Base-by-base conservation (phyloP, 768 basidiomycete genomes). In the Tricholoma furcatifolium region DNA sequence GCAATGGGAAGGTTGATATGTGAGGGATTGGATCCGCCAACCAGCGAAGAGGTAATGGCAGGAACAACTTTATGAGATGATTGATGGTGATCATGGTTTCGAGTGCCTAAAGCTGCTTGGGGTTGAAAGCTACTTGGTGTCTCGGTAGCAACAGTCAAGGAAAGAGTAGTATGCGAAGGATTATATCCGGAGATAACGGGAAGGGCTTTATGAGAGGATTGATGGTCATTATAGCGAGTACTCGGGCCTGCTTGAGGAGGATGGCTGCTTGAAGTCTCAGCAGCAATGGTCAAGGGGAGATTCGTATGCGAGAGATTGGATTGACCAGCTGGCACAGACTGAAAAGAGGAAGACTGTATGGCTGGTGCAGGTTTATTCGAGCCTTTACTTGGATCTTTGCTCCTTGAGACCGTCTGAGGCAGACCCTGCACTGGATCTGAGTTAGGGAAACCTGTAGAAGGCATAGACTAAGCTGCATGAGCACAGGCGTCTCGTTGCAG, bases 311-410 rank as follows among this genome's bases (percentile, higher is more conserved):
- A 40, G 38, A 6, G n/a, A 21, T 27, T 38, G 10, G 12, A 11
- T 38, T 38, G 36, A 14, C 36, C 12, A n/a, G n/a, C n/a, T n/a
- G n/a, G n/a, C 17, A 12, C 36, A 17, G 17, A 11, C 6, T 21
- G 42, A 6, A 24, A 43, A 12, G 42, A 43, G 24, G 15, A 21
- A n/a, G 40, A 43, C 24, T 43, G 42, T 17, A 32, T 12, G 3
- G 27, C 46, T 47, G 47, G 43, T 9, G 35, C 47, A 12, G 44
- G 41, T 41, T 44, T 55, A 6, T 44, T 47, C 12, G 47, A 52
- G 40, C 30, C 15, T 43, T 43, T 55, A 14, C 18, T 38, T 5
- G 47, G 45, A 24, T 53, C 45, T 42, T 47, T 41, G 34, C 23
- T 53, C 39, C 40, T 39, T 42, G 40, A 23, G 15, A 31, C 11